A percentile compares a stretch with the other conserved stretches of the same genome.
Conservation (phyloP, 495 filamentous ascomycete species). For the Saxispiralis lemnorum region DNA sequence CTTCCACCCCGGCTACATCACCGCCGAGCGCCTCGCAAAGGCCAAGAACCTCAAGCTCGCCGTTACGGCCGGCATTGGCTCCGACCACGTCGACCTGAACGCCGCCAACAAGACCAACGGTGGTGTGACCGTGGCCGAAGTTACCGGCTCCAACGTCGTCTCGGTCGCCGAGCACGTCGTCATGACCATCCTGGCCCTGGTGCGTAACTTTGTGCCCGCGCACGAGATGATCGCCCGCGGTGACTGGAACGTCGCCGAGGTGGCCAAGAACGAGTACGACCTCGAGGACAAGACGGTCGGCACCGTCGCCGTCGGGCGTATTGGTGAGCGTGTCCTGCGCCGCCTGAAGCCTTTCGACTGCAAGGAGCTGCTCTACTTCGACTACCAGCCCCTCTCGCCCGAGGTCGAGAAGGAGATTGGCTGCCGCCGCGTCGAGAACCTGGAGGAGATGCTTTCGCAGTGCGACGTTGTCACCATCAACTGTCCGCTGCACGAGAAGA, state of each 20-base stretch:
- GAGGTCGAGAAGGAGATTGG: constrained; percentile 94
- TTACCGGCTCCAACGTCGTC: constrained; percentile 52
- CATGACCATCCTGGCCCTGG: constrained; percentile 93
- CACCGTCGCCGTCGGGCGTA: constrained; percentile 91
- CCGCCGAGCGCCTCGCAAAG: constrained; percentile 85
- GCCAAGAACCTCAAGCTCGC: constrained; percentile 96
- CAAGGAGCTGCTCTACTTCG: constrained; percentile 98
- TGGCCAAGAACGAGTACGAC: constrained; percentile 95
- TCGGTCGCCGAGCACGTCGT: constrained; percentile 51
- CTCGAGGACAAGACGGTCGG: constrained; percentile 95
- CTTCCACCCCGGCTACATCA: constrained; percentile 98
- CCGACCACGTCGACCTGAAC: constrained; percentile 92
- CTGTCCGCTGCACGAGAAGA: constrained; percentile 98
- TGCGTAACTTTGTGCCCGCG: constrained; percentile 95
- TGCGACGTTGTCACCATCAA: constrained; percentile 99
- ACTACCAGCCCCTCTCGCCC: constrained; percentile 82
- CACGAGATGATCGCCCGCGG: constrained; percentile 81
- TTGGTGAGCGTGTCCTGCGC: constrained; percentile 92
- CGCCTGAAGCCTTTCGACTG: constrained; percentile 93
- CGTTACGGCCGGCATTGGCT: constrained; percentile 91
- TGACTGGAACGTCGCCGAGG: constrained; percentile 88
- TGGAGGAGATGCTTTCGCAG: constrained; percentile 90
- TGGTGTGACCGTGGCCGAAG: constrained; percentile 90
- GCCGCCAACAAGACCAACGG: constrained; percentile 97
- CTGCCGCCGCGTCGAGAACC: constrained; percentile 64